Evolutionary conservation across 495 filamentous ascomycete genomes (phyloP), one percentile per base, ranked within the genome.

Genomic region (Xylaria castorea): DNA sequence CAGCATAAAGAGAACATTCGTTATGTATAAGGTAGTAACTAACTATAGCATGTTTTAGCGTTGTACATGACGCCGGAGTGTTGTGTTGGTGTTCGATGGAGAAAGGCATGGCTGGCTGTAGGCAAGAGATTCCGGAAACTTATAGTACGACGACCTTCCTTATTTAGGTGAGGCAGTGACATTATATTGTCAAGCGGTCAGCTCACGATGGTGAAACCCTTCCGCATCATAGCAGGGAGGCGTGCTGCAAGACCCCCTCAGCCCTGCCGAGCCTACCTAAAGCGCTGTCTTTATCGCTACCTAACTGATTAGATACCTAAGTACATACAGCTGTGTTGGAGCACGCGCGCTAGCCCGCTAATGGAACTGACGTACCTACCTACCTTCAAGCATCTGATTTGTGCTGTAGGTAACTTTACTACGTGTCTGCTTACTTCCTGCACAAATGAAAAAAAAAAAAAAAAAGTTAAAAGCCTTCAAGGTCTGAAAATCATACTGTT

Each of bases 201-300:
- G 63, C 63, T 27, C 14, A 3, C 18, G 36, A 61, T 61, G 30
- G 57, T 61, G 30, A 61, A 61, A 38, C 57, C 57, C 16, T 38
- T 61, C 57, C 18, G 16, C 57, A 61, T 30, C 42, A 61, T 30
- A 11, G 62, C 62, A 44, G 62, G 25, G 22, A 20, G 11, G 51
- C 51, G 18, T 12, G 61, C 40, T 66, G 46, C 64, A 46, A 66
- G 40, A n/a, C 27, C 53, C 57, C 51, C 40, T 69, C 66, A 69
- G 66, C 66, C 66, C 66, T 69, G 40, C 66, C 50, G 14, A 68
- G 34, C 30, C 32, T 30, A 27, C 9, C 51, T 30, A 57, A 30
- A 27, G 14, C 18, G 18, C 55, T 27, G 55, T 34, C 4, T 14
- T 27, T 20, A 14, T 30, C 14, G 25, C 22, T 57, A 55, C 53